Evolutionary conservation across 345 rosid genomes (phyloP), one percentile per base, ranked within the genome.

Genomic region (Nasturtium officinale): DNA sequence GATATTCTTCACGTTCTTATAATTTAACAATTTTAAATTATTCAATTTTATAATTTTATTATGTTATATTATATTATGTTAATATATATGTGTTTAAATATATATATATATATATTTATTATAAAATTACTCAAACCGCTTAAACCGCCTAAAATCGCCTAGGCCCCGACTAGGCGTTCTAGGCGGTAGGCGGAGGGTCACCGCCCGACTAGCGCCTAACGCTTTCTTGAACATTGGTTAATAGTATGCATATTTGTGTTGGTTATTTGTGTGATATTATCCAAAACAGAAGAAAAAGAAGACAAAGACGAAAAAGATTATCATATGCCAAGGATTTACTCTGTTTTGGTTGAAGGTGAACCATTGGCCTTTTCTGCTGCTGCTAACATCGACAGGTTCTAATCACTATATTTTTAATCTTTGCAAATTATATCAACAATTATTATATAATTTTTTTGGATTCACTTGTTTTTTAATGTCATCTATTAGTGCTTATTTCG

Each of bases 311-410:
- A 33, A 20, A 43, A 16, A 1, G n/a, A 40, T 38, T 89, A 85
- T 35, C 76, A 85, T 73, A 78, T 82, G 16, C 56, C 74, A 74
- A 71, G 73, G 3, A 59, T 89, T 48, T 87, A 81, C 68, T 81
- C 90, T 13, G 85, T 87, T 78, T 65, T 89, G 77, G 73, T 89
- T 83, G 91, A 89, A 79, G 91, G 85, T 67, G 83, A 83, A 32
- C 79, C 90, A 0, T 69, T 83, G 58, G 91, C 88, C 10, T 87
- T 87, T 52, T 77, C 67, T 17, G 79, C 65, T 25, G 38, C 30
- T 38, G 8, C 71, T 21, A 71, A 66, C 42, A 75, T 53, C 8
- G 69, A 80, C 63, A 83, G 92, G 97, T 88, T 58, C 38, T 12
- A 11, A 56, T 63, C 35, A 57, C 35, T 43, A 5, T 5, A 13